Evolutionary conservation across 1,284 basidiomycete species (phyloP).

Genomic region (Exsudoporus floridanus): DNA sequence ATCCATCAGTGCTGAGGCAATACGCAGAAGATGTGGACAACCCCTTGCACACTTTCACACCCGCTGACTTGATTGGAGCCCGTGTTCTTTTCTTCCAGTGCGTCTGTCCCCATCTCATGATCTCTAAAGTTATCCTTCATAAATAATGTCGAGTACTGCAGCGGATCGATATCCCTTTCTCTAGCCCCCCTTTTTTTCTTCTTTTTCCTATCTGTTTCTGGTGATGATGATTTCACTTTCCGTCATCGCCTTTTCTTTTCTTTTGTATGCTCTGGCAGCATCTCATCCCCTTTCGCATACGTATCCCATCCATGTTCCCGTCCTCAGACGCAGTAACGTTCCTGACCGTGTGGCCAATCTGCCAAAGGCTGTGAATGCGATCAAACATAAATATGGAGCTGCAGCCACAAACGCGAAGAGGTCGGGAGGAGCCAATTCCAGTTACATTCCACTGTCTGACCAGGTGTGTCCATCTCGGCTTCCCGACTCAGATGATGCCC

Average conservation of each 20-base stretch:
- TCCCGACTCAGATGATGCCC: not conserved
- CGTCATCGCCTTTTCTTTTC: conserved; percentile 5
- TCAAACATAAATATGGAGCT: conserved; percentile 24
- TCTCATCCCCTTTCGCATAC: not conserved
- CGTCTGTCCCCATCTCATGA: too few species aligned
- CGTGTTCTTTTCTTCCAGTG: not conserved
- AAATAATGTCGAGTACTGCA: not conserved
- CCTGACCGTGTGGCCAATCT: conserved; percentile 16
- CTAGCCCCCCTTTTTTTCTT: not conserved
- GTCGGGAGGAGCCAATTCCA: not conserved
- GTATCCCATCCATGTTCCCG: conserved; percentile 26
- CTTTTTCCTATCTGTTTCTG: not conserved
- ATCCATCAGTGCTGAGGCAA: not conserved
- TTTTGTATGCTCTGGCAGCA: conserved; percentile 11
- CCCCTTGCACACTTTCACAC: not conserved
- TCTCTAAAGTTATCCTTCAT: not conserved
- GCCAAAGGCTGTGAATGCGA: conserved; percentile 14
- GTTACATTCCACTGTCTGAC: conserved; percentile 35
- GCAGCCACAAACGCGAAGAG: conserved; percentile 7
- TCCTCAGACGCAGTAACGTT: conserved; percentile 15
- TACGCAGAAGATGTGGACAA: not conserved
- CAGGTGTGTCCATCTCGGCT: conserved; percentile 34
- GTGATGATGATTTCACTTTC: conserved; percentile 9
- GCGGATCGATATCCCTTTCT: not conserved
- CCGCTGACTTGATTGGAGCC: not conserved